Evolutionary conservation across 2,329 filamentous ascomycete species (phyloP).

Genomic region (Alternaria dauci): DNA sequence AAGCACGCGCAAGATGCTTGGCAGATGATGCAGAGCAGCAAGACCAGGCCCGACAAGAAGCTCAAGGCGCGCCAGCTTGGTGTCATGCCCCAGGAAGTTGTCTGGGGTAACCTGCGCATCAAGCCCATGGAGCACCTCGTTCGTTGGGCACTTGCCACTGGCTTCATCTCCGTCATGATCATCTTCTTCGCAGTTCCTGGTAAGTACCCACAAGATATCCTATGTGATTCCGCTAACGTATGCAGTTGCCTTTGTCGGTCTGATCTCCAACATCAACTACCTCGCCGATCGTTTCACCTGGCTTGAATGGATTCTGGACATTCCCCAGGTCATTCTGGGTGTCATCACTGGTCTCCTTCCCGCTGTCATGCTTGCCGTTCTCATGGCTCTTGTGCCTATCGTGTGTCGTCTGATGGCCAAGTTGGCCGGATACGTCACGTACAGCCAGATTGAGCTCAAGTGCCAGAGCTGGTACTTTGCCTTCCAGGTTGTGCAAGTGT

Average conservation of each 20-base stretch:
- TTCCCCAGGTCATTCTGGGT: slow-evolving; percentile 53
- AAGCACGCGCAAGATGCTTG: slow-evolving; percentile 84
- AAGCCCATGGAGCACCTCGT: slow-evolving; percentile 41
- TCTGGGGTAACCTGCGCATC: slow-evolving; percentile 58
- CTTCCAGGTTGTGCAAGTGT: slow-evolving; percentile 94
- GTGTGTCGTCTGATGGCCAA: slow-evolving; percentile 52
- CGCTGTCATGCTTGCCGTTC: slow-evolving; percentile 52
- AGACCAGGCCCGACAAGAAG: slow-evolving; percentile 47
- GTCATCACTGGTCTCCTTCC: slow-evolving; percentile 58
- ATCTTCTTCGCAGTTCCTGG: slow-evolving; percentile 57
- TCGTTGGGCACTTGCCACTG: slow-evolving; percentile 47
- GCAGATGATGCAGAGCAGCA: slow-evolving; percentile 65
- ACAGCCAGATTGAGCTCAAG: slow-evolving; percentile 67
- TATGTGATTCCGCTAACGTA: slow-evolving; percentile 17
- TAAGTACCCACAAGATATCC: slow-evolving; percentile 7
- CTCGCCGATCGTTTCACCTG: slow-evolving; percentile 50
- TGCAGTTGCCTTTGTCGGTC: slow-evolving; percentile 53
- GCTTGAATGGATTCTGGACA: slow-evolving; percentile 54
- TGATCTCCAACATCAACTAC: slow-evolving; percentile 56
- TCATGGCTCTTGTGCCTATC: slow-evolving; percentile 57
- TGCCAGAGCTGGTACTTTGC: slow-evolving; percentile 93
- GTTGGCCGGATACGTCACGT: slow-evolving; percentile 51
- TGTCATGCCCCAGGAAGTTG: slow-evolving; percentile 56
- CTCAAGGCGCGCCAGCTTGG: slow-evolving; percentile 54
- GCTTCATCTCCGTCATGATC: slow-evolving; percentile 53